Base-by-base conservation (phyloP, 2,329 filamentous ascomycete species). In the Cordyceps cicadae region DNA sequence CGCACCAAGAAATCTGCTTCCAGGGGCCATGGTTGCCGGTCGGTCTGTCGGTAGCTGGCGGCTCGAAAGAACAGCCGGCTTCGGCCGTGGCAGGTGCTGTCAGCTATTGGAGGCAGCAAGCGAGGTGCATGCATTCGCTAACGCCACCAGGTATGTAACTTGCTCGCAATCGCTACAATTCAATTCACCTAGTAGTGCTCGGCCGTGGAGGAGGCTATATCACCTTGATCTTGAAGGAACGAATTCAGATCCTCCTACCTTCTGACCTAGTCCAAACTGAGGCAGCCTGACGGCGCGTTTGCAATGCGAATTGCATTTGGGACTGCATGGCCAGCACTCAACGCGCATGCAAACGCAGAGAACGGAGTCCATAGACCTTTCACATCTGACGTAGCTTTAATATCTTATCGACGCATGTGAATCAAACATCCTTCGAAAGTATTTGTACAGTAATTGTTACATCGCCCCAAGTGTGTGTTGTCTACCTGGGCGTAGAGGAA, bases 361-460 rank as follows among this genome's bases (percentile, higher is more conserved):
- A 5, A 5, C n/a, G 12, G 17, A 14, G 37, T n/a, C 37, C 46
- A 11, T 39, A 24, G 21, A 19, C 17, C 48, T 24, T 46, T 19
- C n/a, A 29, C n/a, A 14, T 15, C n/a, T 12, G 12, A 34, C 14
- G 3, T 21, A 51, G 34, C 37, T 2, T 11, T 15, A 26, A 29
- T 43, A 3, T 43, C 34, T n/a, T 37, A 26, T 21, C 39, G 45
- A 46, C 26, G 15, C 24, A 53, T 26, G 29, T 32, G 14, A 29
- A 29, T 32, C 29, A 7, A n/a, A 7, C 26, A n/a, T 48, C 46
- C 19, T 32, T 48, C 26, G 19, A 61, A 12, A 48, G 46, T 61
- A 56, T 51, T 56, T 51, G 59, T 61, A 61, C 59, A 55, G 48
- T 55, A 51, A 21, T 41, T 61, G 46, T 51, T 61, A 61, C 52